Evolutionary conservation across 148 eudicot species (phyloP).

Genomic region (Salicornia ramosissima): DNA sequence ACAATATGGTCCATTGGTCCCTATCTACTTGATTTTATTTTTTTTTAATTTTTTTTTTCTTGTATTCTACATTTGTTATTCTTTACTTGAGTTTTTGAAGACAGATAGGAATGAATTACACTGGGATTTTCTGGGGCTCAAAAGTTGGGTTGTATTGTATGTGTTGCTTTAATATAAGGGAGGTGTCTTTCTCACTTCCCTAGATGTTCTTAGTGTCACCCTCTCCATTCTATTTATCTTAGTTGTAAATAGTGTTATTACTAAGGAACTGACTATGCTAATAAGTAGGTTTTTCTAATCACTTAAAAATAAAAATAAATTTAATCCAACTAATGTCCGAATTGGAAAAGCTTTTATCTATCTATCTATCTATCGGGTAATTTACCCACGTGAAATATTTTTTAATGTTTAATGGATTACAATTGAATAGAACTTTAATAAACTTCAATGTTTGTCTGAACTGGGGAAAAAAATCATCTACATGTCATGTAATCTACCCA

Average conservation of each 20-base stretch:
- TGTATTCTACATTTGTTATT: conserved; percentile 34
- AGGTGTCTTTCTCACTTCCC: conserved; percentile 70
- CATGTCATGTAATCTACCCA: too few relatives aligned
- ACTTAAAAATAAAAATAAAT: conserved; percentile 24
- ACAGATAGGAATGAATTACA: conserved; percentile 38
- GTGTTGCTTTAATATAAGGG: conserved; percentile 45
- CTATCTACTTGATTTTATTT: too few relatives aligned
- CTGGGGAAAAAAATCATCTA: too few relatives aligned
- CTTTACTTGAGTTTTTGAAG: conserved; percentile 40
- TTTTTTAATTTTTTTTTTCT: conserved; percentile 1
- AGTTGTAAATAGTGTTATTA: neutral
- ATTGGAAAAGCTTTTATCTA: too few relatives aligned
- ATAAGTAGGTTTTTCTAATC: conserved; percentile 6
- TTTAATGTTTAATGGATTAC: too few relatives aligned
- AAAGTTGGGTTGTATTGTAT: conserved; percentile 17
- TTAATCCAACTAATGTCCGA: too few relatives aligned
- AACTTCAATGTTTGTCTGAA: too few relatives aligned
- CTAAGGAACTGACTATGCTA: too few relatives aligned
- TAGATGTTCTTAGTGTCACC: conserved; percentile 69
- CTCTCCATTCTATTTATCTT: conserved; percentile 16
- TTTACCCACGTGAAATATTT: too few relatives aligned
- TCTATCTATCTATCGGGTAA: too few relatives aligned
- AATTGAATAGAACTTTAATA: too few relatives aligned
- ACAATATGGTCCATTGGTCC: conserved; percentile 33
- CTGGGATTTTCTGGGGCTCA: conserved; percentile 32